Conservation (phyloP, 2,329 filamentous ascomycete species). For the Cryphonectria carpinicola region DNA sequence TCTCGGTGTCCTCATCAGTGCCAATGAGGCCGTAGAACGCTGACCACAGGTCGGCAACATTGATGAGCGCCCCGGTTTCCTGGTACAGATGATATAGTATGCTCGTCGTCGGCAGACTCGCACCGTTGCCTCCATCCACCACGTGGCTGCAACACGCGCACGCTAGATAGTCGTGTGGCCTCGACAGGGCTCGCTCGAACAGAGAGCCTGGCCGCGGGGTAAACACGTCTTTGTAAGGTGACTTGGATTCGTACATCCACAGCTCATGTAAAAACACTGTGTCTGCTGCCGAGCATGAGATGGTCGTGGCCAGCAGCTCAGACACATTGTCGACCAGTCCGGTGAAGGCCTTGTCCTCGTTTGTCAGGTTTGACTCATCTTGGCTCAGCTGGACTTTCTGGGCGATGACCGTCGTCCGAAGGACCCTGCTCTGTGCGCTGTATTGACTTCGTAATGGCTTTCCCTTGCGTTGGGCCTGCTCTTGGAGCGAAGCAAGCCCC, state of each 20-base stretch:
- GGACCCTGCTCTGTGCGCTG: slow-evolving; percentile 69
- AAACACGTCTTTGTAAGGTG: slow-evolving; percentile 74
- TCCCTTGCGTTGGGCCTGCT: slow-evolving; percentile 48
- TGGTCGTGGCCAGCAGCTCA: slow-evolving; percentile 47
- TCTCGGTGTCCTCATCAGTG: slow-evolving; percentile 41
- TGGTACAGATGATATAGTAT: slow-evolving; percentile 80
- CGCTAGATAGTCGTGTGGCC: slow-evolving; percentile 77
- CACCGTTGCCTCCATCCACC: slow-evolving; percentile 52
- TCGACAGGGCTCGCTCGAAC: slow-evolving; percentile 71
- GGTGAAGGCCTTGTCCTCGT: slow-evolving; percentile 73
- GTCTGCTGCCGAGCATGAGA: slow-evolving; percentile 44
- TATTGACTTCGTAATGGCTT: slow-evolving; percentile 73
- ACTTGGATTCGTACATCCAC: slow-evolving; percentile 74
- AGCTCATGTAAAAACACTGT: slow-evolving; percentile 69
- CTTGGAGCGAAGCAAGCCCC: slow-evolving; percentile 51
- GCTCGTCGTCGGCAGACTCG: slow-evolving; percentile 70
- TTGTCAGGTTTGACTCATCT: slow-evolving; percentile 71
- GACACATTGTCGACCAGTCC: slow-evolving; percentile 62
- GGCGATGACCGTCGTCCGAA: slow-evolving; percentile 78
- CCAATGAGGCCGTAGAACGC: slow-evolving; percentile 71
- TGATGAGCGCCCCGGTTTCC: slow-evolving; percentile 77
- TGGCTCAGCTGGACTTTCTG: slow-evolving; percentile 81
- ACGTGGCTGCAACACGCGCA: slow-evolving; percentile 68
- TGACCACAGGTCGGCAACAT: slow-evolving; percentile 78
- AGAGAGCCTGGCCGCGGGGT: slow-evolving; percentile 72